Conservation (phyloP, 331 rosid species). For the Rosa hybrid region DNA sequence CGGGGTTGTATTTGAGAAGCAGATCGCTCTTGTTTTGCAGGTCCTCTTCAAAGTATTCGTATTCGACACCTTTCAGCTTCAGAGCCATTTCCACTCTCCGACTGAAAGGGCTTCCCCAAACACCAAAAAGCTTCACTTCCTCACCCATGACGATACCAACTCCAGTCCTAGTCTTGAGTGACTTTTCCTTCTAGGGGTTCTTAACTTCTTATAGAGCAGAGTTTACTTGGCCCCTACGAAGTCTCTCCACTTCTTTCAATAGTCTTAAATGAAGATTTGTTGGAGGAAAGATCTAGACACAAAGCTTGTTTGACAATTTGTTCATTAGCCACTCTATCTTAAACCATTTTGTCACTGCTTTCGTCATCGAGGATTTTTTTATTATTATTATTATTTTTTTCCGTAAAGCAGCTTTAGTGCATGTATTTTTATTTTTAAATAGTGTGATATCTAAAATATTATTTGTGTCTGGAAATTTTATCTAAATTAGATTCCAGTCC, state of each 20-base stretch:
- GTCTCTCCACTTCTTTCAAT: background rate
- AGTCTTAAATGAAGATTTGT: background rate
- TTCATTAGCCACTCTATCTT: background rate
- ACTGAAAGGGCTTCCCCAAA: background rate
- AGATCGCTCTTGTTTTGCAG: slow-evolving; percentile 1
- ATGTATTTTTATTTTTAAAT: too few species aligned
- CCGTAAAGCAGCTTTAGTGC: too few species aligned
- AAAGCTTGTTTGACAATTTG: background rate
- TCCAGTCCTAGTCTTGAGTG: background rate
- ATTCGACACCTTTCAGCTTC: background rate
- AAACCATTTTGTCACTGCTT: background rate
- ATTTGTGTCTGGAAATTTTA: too few species aligned
- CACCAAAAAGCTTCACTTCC: background rate
- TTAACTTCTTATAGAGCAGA: background rate
- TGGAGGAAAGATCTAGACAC: background rate
- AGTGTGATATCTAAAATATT: too few species aligned
- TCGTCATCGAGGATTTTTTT: background rate
- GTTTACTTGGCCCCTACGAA: background rate
- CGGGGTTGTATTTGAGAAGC: slow-evolving; percentile 6
- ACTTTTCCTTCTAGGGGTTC: background rate
- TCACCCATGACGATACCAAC: background rate
- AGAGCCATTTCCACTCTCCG: background rate
- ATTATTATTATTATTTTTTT: too few species aligned
- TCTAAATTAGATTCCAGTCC: too few species aligned
- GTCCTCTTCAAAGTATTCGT: background rate